A percentile compares a stretch with the other conserved stretches of the same genome.
Conservation (phyloP, 2,329 filamentous ascomycete species). For the Fusarium decemcellulare region DNA sequence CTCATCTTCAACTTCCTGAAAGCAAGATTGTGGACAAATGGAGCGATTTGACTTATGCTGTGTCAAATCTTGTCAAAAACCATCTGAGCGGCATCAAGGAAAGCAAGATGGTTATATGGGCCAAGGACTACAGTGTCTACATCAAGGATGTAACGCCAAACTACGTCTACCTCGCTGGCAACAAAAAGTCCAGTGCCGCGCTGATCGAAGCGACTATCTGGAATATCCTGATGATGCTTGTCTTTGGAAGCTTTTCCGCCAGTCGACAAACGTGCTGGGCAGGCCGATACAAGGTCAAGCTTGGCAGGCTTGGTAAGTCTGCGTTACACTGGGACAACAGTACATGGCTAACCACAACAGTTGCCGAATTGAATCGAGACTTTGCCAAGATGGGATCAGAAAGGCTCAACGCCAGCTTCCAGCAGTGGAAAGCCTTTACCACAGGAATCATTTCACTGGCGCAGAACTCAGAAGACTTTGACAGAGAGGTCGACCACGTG, state of each 20-base stretch:
- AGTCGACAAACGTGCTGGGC: not conserved
- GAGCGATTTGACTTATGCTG: not conserved
- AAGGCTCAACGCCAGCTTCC: too few species aligned
- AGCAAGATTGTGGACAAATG: constrained; percentile 2
- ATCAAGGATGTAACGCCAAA: not conserved
- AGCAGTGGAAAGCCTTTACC: too few species aligned
- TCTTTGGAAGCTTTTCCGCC: not conserved
- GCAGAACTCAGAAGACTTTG: too few species aligned
- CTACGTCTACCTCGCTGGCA: not conserved
- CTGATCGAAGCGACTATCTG: constrained; percentile 2
- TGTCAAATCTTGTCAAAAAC: not conserved
- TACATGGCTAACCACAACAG: too few species aligned
- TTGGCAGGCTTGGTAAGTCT: too few species aligned
- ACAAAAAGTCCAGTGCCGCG: not conserved
- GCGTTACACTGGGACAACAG: too few species aligned
- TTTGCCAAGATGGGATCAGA: too few species aligned
- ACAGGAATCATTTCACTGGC: too few species aligned
- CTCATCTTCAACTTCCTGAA: not conserved
- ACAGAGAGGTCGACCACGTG: too few species aligned
- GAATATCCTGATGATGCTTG: not conserved
- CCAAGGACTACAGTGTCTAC: not conserved
- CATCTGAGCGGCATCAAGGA: not conserved
- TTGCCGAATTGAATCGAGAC: too few species aligned
- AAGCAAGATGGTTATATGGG: not conserved
- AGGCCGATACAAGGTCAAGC: not conserved